Percentiles rank a stretch among this genome's conserved stretches.
These are phyloP conservation scores for Plasmodium sp. DNA, from an alignment of 169 alveolate genomes.

Conservation along the genomic window DNA sequence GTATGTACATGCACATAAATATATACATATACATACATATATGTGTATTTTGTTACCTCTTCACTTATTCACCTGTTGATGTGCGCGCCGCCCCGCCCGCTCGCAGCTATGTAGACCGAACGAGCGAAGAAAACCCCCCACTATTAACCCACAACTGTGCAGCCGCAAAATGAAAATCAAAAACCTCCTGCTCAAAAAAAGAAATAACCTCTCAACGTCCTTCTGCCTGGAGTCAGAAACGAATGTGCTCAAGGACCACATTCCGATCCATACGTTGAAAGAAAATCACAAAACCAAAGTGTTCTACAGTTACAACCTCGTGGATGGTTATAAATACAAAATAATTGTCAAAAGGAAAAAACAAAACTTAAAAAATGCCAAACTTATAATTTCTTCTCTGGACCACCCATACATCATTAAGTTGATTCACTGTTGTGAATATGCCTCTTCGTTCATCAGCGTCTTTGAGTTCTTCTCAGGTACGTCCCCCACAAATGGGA, in stretches of 20 bases:
- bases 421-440: slow-evolving; percentile 37
- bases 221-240: slow-evolving; percentile 47
- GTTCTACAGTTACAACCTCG: slow-evolving; percentile 35
- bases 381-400: slow-evolving; percentile 15
- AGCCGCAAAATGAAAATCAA: slow-evolving; percentile 23
- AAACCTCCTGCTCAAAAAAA: neutral
- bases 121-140: neutral
- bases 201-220: slow-evolving; percentile 20
- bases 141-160: neutral
- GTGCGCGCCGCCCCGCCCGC: neutral
- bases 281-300: slow-evolving; percentile 34
- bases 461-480: slow-evolving; percentile 68
- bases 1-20: neutral
- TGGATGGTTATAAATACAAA: slow-evolving; percentile 67
- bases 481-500: neutral
- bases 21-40: neutral
- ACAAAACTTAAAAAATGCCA: slow-evolving; percentile 8
- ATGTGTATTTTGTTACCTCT: neutral
- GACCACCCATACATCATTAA: slow-evolving; percentile 54
- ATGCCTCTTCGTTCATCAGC: slow-evolving; percentile 10
- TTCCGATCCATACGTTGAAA: slow-evolving; percentile 42
- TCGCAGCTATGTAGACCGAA: neutral
- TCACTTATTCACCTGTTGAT: neutral
- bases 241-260: slow-evolving; percentile 22
- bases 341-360: slow-evolving; percentile 27